These are phyloP conservation scores for Blastomyces percursus DNA, from an alignment of 2,329 filamentous ascomycete genomes.

Conservation along the genomic window DNA sequence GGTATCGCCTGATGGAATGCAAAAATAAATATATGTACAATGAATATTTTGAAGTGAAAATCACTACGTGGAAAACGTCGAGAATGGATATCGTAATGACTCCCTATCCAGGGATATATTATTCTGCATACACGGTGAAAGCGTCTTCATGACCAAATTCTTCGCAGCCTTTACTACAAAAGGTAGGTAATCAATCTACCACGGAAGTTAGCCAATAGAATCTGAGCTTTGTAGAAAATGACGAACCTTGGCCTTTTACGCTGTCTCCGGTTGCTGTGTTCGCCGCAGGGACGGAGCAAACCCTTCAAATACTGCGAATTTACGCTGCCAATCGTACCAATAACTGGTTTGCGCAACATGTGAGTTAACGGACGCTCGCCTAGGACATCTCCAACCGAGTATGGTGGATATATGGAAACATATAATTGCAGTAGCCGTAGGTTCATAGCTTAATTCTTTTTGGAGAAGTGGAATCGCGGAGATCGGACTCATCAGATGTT, in stretches of 20 bases:
- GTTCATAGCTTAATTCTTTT: slow-evolving; percentile 13
- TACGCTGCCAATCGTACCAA: background rate
- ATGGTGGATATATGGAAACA: background rate
- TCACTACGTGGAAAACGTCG: background rate
- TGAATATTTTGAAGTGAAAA: background rate
- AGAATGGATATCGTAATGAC: background rate
- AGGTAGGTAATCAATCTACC: background rate
- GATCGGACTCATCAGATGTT: slow-evolving; percentile 11
- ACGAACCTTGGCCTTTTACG: background rate
- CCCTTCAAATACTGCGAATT: background rate
- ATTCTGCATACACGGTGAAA: background rate
- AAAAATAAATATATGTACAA: background rate
- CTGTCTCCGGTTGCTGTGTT: background rate
- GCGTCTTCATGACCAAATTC: background rate
- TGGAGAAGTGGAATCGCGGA: slow-evolving; percentile 9
- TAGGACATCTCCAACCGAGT: too few relatives aligned
- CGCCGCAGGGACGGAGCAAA: background rate
- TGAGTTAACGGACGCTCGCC: background rate
- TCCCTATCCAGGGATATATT: background rate
- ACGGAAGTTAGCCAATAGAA: background rate
- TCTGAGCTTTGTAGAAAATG: background rate
- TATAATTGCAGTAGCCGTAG: background rate
- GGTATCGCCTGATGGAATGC: background rate
- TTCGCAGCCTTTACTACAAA: background rate
- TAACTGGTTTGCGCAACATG: background rate